Evolutionary conservation across 148 eudicot genomes (phyloP), one percentile per base, ranked within the genome.

Genomic region (Polygonum maritimum): DNA sequence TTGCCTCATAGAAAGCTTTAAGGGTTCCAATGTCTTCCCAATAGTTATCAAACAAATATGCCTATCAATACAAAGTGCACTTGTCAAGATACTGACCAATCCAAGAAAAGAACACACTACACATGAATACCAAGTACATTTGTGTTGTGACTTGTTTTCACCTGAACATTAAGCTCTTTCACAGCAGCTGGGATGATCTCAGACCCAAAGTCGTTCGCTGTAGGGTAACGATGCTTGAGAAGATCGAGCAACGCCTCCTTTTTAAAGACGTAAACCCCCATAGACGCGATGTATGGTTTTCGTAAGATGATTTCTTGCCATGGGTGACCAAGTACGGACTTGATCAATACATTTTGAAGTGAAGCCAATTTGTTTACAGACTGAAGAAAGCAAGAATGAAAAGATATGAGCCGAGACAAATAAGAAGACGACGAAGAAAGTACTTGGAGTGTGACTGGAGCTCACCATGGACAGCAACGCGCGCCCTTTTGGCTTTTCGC

Each of bases 21-120:
- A 92, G 78, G 55, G 97, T 96, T 80, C 99, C 99, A 79, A 96
- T 96, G 80, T 96, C 99, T 44, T 92, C 99, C 99, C 99, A 96
- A 69, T 96, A 96, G 84, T 92, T 97, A 79, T 88, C 84, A 83
- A 91, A 96, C 73, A 91, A 75, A 80, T 88, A 96, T 21, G 99
- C 99, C 98, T 96, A 88, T 55, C 35, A 19, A 72, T n/a, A 19
- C 49, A 44, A 62, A 26, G 38, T 31, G 5, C 35, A 26, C 65
- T 21, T 58, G 5, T 58, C 65, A 58, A 2, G 7, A 71, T 16
- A n/a, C 74, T 40, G 40, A 71, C 4, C 31, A 41, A 71, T 40
- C 4, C 47, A 45, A 71, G 74, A 45, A 41, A 38, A 18, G 5
- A 41, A 41, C 52, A 71, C 13, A 71, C 13, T 1, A 71, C 11